Conservation (phyloP, 2,329 filamentous ascomycete genomes). For the Xylaria sp. region DNA sequence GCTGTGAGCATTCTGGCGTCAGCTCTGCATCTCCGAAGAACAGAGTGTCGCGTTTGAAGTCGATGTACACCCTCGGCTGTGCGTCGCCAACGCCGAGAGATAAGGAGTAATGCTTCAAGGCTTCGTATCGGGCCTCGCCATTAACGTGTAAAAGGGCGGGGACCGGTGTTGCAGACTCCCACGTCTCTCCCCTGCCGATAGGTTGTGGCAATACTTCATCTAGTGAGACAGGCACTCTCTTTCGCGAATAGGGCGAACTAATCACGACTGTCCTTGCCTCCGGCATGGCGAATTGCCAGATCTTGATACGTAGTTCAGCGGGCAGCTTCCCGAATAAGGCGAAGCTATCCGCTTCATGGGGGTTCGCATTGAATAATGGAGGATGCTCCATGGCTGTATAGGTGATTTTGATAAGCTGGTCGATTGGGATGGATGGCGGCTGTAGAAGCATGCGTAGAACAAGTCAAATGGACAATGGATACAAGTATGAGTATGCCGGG, state of each 20-base stretch:
- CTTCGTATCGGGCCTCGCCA: slow-evolving; percentile 49
- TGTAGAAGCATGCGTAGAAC: slow-evolving; percentile 38
- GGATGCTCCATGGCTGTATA: slow-evolving; percentile 44
- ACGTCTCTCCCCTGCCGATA: slow-evolving; percentile 41
- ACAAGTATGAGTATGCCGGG: slow-evolving; percentile 41
- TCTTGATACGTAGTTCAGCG: slow-evolving; percentile 50
- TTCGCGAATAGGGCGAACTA: slow-evolving; percentile 43
- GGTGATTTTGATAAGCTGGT: slow-evolving; percentile 41
- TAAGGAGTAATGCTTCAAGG: slow-evolving; percentile 48
- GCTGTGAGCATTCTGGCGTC: slow-evolving; percentile 43
- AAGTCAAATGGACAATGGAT: slow-evolving; percentile 38
- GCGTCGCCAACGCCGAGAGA: slow-evolving; percentile 44
- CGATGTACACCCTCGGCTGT: slow-evolving; percentile 48
- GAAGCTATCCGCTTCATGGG: slow-evolving; percentile 41
- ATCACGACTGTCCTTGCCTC: slow-evolving; percentile 46
- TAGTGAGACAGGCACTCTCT: slow-evolving; percentile 41
- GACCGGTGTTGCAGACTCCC: slow-evolving; percentile 48
- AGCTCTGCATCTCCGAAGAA: slow-evolving; percentile 49
- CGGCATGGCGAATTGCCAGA: slow-evolving; percentile 50
- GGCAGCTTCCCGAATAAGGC: slow-evolving; percentile 48
- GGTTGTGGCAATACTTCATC: slow-evolving; percentile 43
- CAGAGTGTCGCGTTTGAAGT: slow-evolving; percentile 49
- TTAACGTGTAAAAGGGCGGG: slow-evolving; percentile 51
- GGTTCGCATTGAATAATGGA: slow-evolving; percentile 30
- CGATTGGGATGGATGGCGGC: slow-evolving; percentile 39